Conservation (phyloP, 768 basidiomycete genomes). For the Chlorophyllum brunneum region DNA sequence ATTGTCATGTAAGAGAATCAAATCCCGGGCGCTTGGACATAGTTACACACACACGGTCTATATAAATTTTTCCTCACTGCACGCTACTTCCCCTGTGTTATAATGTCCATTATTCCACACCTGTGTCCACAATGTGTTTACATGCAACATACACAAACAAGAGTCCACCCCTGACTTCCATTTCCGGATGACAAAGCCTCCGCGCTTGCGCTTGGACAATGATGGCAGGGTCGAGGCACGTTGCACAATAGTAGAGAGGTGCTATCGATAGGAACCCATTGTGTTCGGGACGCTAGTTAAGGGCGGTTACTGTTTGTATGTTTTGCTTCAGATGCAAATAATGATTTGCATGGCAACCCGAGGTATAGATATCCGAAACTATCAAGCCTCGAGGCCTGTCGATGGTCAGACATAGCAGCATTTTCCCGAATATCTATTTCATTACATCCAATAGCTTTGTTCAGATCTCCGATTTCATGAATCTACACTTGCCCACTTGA, state of each 20-base stretch:
- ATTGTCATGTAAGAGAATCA: conserved; percentile 1
- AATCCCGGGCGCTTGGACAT: not conserved
- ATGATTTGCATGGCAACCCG: too few relatives aligned
- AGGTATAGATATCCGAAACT: too few relatives aligned
- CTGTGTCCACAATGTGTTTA: conserved; percentile 6
- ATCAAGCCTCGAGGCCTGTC: too few relatives aligned
- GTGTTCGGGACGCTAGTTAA: too few relatives aligned
- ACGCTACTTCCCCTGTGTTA: not conserved
- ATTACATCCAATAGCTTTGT: not conserved
- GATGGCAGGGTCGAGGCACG: not conserved
- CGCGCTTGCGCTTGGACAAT: not conserved
- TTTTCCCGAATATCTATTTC: too few relatives aligned
- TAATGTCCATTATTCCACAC: not conserved
- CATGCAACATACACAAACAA: conserved; percentile 1
- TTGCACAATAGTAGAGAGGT: not conserved
- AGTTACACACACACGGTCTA: not conserved
- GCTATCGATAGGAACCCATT: too few relatives aligned
- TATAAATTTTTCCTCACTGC: not conserved
- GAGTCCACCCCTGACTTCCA: not conserved
- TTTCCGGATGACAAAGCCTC: conserved; percentile 9
- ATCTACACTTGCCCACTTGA: conserved; percentile 9
- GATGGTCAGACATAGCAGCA: too few relatives aligned
- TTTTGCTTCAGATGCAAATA: too few relatives aligned
- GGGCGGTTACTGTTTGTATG: too few relatives aligned
- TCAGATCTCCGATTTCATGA: not conserved